Conservation (phyloP, 495 filamentous ascomycete genomes). For the Pseudomonodictys pantanalensis region DNA sequence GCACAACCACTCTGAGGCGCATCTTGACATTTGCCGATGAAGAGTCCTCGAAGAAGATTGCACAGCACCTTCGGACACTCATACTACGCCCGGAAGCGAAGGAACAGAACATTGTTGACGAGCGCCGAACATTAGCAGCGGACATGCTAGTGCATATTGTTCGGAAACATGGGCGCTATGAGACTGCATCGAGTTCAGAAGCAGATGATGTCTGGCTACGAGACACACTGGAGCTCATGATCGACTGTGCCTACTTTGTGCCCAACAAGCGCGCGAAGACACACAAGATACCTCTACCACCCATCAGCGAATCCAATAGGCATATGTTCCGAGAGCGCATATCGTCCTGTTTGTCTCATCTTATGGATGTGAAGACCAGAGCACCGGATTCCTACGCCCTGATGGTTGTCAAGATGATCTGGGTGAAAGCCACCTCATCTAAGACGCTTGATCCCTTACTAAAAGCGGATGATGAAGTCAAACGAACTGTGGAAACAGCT, state of each 20-base stretch:
- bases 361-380: constrained; percentile 48
- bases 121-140: constrained; percentile 50
- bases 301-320: constrained; percentile 59
- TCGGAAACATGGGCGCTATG: constrained; percentile 33
- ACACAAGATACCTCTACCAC: constrained; percentile 42
- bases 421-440: constrained; percentile 41
- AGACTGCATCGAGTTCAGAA: neutral
- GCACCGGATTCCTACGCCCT: constrained; percentile 40
- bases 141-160: constrained; percentile 53
- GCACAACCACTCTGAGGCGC: constrained; percentile 81
- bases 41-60: constrained; percentile 42
- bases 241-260: constrained; percentile 45
- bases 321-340: constrained; percentile 67
- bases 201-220: constrained; percentile 39
- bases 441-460: constrained; percentile 37
- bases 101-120: constrained; percentile 41
- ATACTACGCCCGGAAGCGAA: constrained; percentile 40
- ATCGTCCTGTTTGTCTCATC: constrained; percentile 63
- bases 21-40: constrained; percentile 63
- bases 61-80: constrained; percentile 48
- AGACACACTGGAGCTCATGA: constrained; percentile 29
- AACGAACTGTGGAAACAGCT: constrained; percentile 65
- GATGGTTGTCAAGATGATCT: constrained; percentile 53
- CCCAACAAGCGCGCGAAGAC: constrained; percentile 35
- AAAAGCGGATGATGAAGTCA: constrained; percentile 58